Conservation (phyloP, 2,329 filamentous ascomycete species). For the Nigrospora sphaerica region DNA sequence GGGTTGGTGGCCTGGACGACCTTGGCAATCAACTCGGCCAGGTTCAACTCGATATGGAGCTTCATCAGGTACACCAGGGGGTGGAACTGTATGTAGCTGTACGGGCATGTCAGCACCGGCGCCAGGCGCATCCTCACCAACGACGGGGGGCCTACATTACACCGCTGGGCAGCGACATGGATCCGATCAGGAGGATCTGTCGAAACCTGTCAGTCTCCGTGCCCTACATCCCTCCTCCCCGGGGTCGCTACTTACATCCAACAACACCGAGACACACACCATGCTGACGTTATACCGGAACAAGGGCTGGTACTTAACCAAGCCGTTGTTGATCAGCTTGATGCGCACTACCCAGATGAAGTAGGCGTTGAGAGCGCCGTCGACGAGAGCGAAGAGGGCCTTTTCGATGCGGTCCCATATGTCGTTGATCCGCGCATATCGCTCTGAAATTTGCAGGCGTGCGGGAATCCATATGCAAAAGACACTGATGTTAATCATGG, state of each 20-base stretch:
- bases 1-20: constrained; percentile 12
- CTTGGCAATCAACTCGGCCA: constrained; percentile 42
- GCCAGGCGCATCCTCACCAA: neutral
- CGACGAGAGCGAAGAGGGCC: constrained; percentile 40
- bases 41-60: constrained; percentile 46
- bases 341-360: constrained; percentile 39
- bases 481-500: constrained; percentile 42
- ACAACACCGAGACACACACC: constrained; percentile 33
- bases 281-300: constrained; percentile 38
- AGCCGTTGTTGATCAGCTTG: constrained; percentile 36
- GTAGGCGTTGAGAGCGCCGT: constrained; percentile 39
- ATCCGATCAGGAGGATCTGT: constrained; percentile 24
- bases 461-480: constrained; percentile 49
- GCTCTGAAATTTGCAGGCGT: constrained; percentile 32
- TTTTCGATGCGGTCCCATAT: constrained; percentile 48
- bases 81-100: constrained; percentile 40
- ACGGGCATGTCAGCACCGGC: neutral
- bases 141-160: constrained; percentile 24
- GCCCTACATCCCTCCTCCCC: too few species aligned
- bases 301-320: constrained; percentile 39
- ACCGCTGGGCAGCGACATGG: constrained; percentile 35
- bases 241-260: constrained; percentile 23
- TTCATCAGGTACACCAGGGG: constrained; percentile 47
- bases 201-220: neutral
- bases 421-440: constrained; percentile 36